Percentiles rank a stretch among this genome's conserved stretches.
Conservation (phyloP, 148 eudicot genomes). For the Pouteria glomerata region DNA sequence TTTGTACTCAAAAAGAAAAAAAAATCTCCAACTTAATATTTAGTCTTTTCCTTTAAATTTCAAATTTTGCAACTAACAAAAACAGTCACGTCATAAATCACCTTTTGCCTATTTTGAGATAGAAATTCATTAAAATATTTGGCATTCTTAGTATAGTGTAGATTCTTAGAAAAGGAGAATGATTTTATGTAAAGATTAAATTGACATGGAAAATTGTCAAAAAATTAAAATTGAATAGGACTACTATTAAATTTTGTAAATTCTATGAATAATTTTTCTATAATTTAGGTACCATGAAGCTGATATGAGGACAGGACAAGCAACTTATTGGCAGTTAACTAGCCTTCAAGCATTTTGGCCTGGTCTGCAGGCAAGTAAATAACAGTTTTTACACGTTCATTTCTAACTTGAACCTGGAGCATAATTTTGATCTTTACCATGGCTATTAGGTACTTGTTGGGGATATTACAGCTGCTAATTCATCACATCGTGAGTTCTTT, state of each 20-base stretch:
- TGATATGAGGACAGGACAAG: constrained; percentile 94
- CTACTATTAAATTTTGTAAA: not conserved
- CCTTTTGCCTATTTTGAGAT: not conserved
- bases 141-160: not conserved
- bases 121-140: not conserved
- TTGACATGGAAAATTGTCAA: not conserved
- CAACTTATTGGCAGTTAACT: constrained; percentile 94
- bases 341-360: constrained; percentile 99
- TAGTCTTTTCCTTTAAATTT: not conserved
- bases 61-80: not conserved
- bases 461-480: constrained; percentile 85
- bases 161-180: not conserved
- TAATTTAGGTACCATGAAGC: constrained; percentile 91
- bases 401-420: not conserved
- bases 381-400: not conserved
- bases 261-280: not conserved
- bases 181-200: not conserved
- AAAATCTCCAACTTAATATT: no score
- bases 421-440: constrained; percentile 15
- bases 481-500: constrained; percentile 89
- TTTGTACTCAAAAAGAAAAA: no score
- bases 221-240: not conserved
- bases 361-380: constrained; percentile 70
- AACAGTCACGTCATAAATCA: not conserved
- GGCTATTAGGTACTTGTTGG: constrained; percentile 82